Conservation (phyloP, 2,329 filamentous ascomycete species). For the Fusarium nygamai region DNA sequence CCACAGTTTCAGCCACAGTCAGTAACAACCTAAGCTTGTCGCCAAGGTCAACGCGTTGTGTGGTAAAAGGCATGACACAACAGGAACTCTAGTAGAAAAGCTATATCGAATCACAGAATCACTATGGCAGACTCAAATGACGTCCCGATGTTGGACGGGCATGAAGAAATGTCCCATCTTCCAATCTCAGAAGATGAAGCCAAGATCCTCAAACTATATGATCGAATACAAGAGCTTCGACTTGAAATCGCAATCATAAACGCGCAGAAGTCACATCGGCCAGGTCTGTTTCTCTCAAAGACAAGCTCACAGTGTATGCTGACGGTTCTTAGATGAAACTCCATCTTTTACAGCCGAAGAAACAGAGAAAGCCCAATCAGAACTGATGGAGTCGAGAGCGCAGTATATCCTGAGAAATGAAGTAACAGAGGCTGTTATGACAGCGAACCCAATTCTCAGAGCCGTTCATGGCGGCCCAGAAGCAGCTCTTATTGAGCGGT, state of each 20-base stretch:
- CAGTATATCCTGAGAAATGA: slow-evolving; percentile 75
- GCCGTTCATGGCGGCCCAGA: slow-evolving; percentile 76
- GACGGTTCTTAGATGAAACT: slow-evolving; percentile 25
- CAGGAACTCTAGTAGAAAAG: not conserved
- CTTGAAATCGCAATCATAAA: slow-evolving; percentile 76
- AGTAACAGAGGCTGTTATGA: slow-evolving; percentile 74
- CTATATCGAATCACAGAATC: not conserved
- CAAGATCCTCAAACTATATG: slow-evolving; percentile 74
- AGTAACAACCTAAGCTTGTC: not conserved
- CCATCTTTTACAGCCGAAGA: slow-evolving; percentile 58
- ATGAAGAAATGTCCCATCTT: slow-evolving; percentile 53
- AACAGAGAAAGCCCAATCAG: slow-evolving; percentile 68
- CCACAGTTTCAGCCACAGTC: slow-evolving; percentile 32
- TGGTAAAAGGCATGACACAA: not conserved
- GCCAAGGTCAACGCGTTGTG: slow-evolving; percentile 14
- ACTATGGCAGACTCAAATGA: slow-evolving; percentile 45
- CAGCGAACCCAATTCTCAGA: slow-evolving; percentile 79
- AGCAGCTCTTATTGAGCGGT: slow-evolving; percentile 75
- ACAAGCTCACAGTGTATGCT: slow-evolving; percentile 3
- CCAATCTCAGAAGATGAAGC: slow-evolving; percentile 73
- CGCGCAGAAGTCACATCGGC: slow-evolving; percentile 53
- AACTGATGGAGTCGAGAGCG: slow-evolving; percentile 75
- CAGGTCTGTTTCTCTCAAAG: slow-evolving; percentile 44
- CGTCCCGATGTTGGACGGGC: slow-evolving; percentile 39
- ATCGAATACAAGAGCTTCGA: slow-evolving; percentile 75